Evolutionary conservation across 352 stramenopile genomes (phyloP).

Genomic region (Plasmopara muralis): DNA sequence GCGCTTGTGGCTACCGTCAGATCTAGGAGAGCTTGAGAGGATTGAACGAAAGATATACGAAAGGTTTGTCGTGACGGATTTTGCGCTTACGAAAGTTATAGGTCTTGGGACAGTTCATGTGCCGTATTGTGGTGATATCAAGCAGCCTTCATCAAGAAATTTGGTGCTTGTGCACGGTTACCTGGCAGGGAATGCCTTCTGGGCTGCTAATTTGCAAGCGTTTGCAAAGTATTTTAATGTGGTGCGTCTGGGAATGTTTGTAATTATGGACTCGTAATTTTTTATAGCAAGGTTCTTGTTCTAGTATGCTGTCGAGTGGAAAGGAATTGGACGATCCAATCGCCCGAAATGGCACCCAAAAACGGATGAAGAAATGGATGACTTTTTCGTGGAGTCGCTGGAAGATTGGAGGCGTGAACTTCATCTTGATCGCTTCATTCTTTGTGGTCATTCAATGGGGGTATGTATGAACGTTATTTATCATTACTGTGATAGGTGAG

Average conservation of each 20-base stretch:
- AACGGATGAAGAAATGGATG: slow-evolving; percentile 60
- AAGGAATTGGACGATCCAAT: slow-evolving; percentile 66
- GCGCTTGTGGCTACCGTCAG: slow-evolving; percentile 51
- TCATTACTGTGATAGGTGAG: slow-evolving; percentile 1
- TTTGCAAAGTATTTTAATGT: slow-evolving; percentile 76
- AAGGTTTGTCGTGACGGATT: slow-evolving; percentile 54
- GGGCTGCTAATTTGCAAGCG: slow-evolving; percentile 67
- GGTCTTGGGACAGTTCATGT: slow-evolving; percentile 71
- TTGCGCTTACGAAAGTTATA: slow-evolving; percentile 43
- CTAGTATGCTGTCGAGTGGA: slow-evolving; percentile 80
- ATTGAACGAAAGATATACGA: slow-evolving; percentile 67
- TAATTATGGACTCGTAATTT: neutral
- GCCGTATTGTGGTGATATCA: slow-evolving; percentile 59
- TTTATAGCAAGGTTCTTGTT: neutral
- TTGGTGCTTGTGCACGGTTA: slow-evolving; percentile 79
- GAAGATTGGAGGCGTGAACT: slow-evolving; percentile 62
- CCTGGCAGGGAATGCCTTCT: slow-evolving; percentile 67
- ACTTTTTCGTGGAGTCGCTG: slow-evolving; percentile 76
- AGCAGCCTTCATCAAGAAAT: slow-evolving; percentile 41
- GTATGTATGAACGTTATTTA: slow-evolving; percentile 27
- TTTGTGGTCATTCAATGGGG: slow-evolving; percentile 77
- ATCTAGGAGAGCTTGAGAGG: slow-evolving; percentile 37
- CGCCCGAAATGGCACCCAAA: slow-evolving; percentile 55
- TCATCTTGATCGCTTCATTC: slow-evolving; percentile 65
- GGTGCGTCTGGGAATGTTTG: slow-evolving; percentile 23